Evolutionary conservation across 345 rosid species (phyloP), one percentile per base, ranked within the genome.

Genomic region (Eucalyptus regnans): DNA sequence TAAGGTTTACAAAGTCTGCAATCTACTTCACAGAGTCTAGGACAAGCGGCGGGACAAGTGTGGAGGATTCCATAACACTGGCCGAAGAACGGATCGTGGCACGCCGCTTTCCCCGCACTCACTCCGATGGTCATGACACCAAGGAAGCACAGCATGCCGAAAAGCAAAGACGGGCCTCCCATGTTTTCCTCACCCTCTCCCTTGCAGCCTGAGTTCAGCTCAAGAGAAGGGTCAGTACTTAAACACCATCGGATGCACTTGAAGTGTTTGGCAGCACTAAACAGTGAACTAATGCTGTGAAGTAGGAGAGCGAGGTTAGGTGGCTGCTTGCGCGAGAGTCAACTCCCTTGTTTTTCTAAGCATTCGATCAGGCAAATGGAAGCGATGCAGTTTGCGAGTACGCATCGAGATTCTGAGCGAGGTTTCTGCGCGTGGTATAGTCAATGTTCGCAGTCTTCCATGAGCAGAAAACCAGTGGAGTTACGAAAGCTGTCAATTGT

Each of bases 11-110:
- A 88, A 50, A 89, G 86, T 27, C 41, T 58, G 87, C 91, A 90
- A 54, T 86, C 90, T 43, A 88, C 81, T 87, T 88, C 88, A 50
- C 92, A 92, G 7, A 80, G 54, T 12, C 17, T 60, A 51, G 90
- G 91, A 60, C 91, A 89, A 84, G 88, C 86, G 46, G 64, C 52
- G 5, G 93, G 91, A 88, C 90, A 92, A 9, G 86, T 48, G 58
- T 87, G 90, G 60, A 68, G 87, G 50, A 87, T 54, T 62, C 91
- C 90, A 23, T 86, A 92, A 64, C 92, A 92, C 6, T 87, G 37
- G 54, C 84, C 84, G 1, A 41, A 76, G 43, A 76, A 76, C 15
- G 84, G 84, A 76, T 76, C 9, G 15, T 76, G 84, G 84, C 84
- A 76, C 1, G 84, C 84, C 1, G 84, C 84, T 22, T 76, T 76